Conservation (phyloP, 1,284 basidiomycete genomes). For the Vanrija sp. region DNA sequence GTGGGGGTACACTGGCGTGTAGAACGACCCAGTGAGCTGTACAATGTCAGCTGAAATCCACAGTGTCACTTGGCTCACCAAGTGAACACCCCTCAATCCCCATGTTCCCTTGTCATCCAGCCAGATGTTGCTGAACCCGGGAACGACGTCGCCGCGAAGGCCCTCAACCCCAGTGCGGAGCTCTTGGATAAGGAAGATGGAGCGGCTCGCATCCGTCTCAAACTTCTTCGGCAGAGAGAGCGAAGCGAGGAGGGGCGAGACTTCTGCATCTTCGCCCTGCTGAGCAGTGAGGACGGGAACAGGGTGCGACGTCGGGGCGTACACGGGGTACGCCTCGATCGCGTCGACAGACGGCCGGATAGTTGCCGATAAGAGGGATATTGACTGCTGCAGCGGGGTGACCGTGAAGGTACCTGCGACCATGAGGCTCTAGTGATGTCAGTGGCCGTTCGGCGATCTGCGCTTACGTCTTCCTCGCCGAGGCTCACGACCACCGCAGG, state of each 20-base stretch:
- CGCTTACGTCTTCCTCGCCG: slow-evolving; percentile 33
- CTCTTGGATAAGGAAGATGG: slow-evolving; percentile 41
- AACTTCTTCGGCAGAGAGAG: slow-evolving; percentile 25
- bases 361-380: slow-evolving; percentile 39
- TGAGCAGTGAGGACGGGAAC: slow-evolving; percentile 52
- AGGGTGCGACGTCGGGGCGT: slow-evolving; percentile 56
- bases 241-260: slow-evolving; percentile 2
- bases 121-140: slow-evolving; percentile 46
- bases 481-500: slow-evolving; percentile 36
- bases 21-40: slow-evolving; percentile 16
- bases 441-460: background rate
- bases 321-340: slow-evolving; percentile 39
- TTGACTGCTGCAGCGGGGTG: slow-evolving; percentile 29
- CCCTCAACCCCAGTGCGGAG: slow-evolving; percentile 37
- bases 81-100: slow-evolving; percentile 56
- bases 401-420: slow-evolving; percentile 39
- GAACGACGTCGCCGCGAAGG: slow-evolving; percentile 38
- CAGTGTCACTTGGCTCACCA: slow-evolving; percentile 54
- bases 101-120: slow-evolving; percentile 41
- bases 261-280: background rate
- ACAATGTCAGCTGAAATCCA: slow-evolving; percentile 4
- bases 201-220: slow-evolving; percentile 1
- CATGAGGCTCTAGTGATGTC: slow-evolving; percentile 22
- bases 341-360: slow-evolving; percentile 52
- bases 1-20: slow-evolving; percentile 51